Conservation (phyloP, 345 rosid species). For the Arabidopsis suecica region DNA sequence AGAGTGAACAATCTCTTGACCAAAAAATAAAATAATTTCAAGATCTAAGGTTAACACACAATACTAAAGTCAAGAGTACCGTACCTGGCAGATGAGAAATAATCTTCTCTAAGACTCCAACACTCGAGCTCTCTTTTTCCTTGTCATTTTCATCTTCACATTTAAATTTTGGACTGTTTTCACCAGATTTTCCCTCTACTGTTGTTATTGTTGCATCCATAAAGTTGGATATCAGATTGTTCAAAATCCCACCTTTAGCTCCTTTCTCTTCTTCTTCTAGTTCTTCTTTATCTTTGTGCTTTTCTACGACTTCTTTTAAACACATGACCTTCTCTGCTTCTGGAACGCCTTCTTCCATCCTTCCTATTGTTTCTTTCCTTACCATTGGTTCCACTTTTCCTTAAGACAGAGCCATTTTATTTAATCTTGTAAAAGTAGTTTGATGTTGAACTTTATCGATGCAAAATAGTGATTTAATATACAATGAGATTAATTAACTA, state of each 20-base stretch:
- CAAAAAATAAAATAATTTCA: neutral
- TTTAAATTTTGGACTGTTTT: neutral
- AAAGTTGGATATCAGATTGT: slow-evolving; percentile 36
- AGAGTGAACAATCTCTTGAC: neutral
- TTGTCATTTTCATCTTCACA: slow-evolving; percentile 24
- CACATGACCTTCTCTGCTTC: slow-evolving; percentile 49
- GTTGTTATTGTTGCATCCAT: slow-evolving; percentile 17
- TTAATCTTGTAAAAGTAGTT: neutral
- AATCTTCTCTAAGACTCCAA: slow-evolving; percentile 58
- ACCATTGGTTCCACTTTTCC: slow-evolving; percentile 18
- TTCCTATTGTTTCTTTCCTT: slow-evolving; percentile 9
- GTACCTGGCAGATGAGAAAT: slow-evolving; percentile 68
- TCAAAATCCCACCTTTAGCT: slow-evolving; percentile 21
- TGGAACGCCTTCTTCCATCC: slow-evolving; percentile 54
- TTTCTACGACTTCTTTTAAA: slow-evolving; percentile 14
- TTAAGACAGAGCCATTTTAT: neutral
- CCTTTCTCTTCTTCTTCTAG: slow-evolving; percentile 14
- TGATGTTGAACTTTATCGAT: slow-evolving; percentile 14
- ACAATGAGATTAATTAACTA: neutral
- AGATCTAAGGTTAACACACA: no score
- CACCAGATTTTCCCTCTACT: slow-evolving; percentile 38
- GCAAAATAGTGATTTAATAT: neutral
- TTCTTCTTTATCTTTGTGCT: slow-evolving; percentile 5
- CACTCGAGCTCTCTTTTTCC: slow-evolving; percentile 36
- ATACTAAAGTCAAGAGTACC: neutral